These are phyloP conservation scores for Epithemia pelagica DNA, from an alignment of 108 stramenopile genomes.

Conservation along the genomic window DNA sequence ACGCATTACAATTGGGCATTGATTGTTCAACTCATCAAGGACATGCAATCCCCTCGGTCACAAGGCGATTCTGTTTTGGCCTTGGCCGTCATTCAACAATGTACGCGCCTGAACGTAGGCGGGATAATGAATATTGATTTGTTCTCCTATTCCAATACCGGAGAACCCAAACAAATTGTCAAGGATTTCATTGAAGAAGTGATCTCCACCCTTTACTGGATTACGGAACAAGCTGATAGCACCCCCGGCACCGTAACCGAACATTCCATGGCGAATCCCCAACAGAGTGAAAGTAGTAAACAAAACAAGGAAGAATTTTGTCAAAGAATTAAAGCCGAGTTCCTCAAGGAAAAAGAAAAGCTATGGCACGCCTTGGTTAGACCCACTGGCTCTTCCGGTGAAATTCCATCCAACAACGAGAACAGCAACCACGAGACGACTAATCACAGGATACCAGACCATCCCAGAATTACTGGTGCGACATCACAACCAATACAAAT, in stretches of 20 bases:
- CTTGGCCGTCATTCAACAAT: slow-evolving; percentile 76
- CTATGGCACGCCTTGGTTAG: not conserved
- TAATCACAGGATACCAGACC: not conserved
- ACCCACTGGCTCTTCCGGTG: too few species aligned
- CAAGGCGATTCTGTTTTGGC: slow-evolving; percentile 49
- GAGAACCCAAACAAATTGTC: slow-evolving; percentile 76
- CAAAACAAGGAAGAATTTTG: not conserved
- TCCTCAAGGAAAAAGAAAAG: not conserved
- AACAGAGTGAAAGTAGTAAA: too few species aligned
- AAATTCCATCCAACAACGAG: too few species aligned
- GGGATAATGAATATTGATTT: slow-evolving; percentile 84
- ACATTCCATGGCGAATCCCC: not conserved
- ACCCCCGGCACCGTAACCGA: not conserved
- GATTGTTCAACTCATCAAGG: slow-evolving; percentile 54
- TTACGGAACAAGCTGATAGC: slow-evolving; percentile 40
- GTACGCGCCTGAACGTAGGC: slow-evolving; percentile 86
- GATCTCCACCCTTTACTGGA: slow-evolving; percentile 63
- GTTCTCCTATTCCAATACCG: slow-evolving; percentile 74
- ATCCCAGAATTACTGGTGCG: not conserved
- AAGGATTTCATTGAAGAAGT: slow-evolving; percentile 74
- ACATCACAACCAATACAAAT: not conserved
- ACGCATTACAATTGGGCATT: slow-evolving; percentile 80
- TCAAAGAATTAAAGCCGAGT: not conserved
- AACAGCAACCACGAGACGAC: not conserved
- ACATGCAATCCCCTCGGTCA: slow-evolving; percentile 50